phyloP scores from a whole-genome alignment of 2,329 filamentous ascomycete genomes.

The Podosphaera xanthii region DNA sequence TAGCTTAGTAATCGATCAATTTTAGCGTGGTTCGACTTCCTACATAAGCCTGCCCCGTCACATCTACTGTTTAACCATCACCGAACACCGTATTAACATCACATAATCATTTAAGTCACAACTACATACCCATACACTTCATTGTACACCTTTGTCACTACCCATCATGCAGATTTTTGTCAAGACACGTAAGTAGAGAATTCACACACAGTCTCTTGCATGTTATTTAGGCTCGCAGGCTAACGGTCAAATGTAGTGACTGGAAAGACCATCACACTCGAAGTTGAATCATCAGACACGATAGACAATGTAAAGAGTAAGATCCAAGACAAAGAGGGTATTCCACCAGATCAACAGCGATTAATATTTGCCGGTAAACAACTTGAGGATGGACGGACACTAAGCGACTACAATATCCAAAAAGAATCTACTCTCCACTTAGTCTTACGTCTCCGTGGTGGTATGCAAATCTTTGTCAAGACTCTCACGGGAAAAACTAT shows the following conservation, averaged over 20 bases:
- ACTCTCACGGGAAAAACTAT: conserved; percentile 99
- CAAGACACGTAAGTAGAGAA: conserved; percentile 56
- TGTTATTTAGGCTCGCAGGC: not conserved
- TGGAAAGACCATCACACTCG: conserved; percentile 42
- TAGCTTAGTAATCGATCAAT: too few species aligned
- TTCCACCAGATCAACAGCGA: too few species aligned
- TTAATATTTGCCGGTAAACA: conserved; percentile 68
- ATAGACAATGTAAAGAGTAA: too few species aligned
- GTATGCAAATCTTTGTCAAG: conserved; percentile 98
- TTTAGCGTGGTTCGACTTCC: too few species aligned
- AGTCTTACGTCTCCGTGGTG: too few species aligned
- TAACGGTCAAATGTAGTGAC: conserved; percentile 32
- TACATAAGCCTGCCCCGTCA: too few species aligned
- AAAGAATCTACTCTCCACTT: too few species aligned
- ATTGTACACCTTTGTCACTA: conserved; percentile 2
- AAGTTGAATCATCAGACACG: conserved; percentile 31
- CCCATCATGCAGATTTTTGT: conserved; percentile 84
- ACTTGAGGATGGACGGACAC: conserved; percentile 77
- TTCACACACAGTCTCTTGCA: not conserved
- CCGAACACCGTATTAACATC: conserved; percentile 10
- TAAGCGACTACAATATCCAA: conserved; percentile 56
- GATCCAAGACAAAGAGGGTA: too few species aligned
- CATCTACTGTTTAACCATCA: too few species aligned
- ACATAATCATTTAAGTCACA: too few species aligned
- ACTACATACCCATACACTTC: too few species aligned